Conservation (phyloP, 495 filamentous ascomycete genomes). For the Chaetomium cochliodes region DNA sequence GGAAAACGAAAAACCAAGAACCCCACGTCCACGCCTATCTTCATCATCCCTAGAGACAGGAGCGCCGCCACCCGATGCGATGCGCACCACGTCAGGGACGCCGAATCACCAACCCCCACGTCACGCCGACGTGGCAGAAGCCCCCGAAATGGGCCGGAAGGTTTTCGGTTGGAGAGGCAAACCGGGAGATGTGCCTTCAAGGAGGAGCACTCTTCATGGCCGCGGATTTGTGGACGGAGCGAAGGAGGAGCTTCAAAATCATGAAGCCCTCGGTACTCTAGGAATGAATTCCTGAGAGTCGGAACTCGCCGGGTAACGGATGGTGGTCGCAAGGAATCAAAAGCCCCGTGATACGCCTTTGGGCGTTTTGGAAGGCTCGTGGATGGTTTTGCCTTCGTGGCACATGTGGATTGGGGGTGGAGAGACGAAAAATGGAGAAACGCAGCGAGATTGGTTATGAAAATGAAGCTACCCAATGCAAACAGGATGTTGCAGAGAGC, state of each 20-base stretch:
- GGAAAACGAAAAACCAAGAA: slow-evolving; percentile 11
- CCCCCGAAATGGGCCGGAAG: not conserved
- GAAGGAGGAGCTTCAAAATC: slow-evolving; percentile 2
- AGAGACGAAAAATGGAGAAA: not conserved
- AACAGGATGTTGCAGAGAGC: not conserved
- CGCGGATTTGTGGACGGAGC: slow-evolving; percentile 20
- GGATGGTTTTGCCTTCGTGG: slow-evolving; percentile 1
- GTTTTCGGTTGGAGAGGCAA: not conserved
- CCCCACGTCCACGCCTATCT: slow-evolving; percentile 18
- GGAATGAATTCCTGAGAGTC: not conserved
- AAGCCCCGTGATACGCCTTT: slow-evolving; percentile 2
- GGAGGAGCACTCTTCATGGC: slow-evolving; percentile 17
- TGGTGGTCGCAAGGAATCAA: not conserved
- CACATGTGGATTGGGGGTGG: not conserved
- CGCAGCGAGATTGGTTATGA: not conserved
- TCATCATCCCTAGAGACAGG: slow-evolving; percentile 12
- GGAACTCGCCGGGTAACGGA: slow-evolving; percentile 9
- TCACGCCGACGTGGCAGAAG: slow-evolving; percentile 17
- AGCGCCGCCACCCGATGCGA: slow-evolving; percentile 13
- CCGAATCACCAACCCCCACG: not conserved
- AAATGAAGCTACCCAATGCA: not conserved
- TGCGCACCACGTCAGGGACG: slow-evolving; percentile 6
- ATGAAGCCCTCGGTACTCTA: not conserved
- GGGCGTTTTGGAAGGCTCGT: slow-evolving; percentile 1
- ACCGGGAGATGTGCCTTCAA: slow-evolving; percentile 15